Conservation (phyloP, 495 filamentous ascomycete species). For the Saxophila tyrrhenica region DNA sequence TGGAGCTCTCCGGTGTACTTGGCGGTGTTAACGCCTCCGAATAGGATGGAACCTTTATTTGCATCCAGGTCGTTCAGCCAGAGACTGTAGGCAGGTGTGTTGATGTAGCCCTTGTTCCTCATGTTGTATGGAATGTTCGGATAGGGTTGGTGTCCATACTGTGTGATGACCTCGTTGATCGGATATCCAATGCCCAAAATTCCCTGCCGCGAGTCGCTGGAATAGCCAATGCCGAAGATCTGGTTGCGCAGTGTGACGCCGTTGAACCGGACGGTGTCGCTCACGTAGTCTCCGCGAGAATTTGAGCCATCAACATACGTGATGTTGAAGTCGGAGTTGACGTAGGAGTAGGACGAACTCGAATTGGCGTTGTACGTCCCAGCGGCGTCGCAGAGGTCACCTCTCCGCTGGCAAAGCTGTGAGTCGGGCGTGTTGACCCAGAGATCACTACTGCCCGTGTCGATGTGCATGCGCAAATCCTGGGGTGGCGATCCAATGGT, state of each 20-base stretch:
- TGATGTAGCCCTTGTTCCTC: conserved; percentile 56
- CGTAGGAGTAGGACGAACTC: conserved; percentile 70
- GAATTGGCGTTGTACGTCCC: conserved; percentile 49
- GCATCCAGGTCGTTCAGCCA: conserved; percentile 74
- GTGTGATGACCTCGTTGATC: conserved; percentile 68
- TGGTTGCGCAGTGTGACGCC: conserved; percentile 47
- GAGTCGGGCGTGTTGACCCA: conserved; percentile 62
- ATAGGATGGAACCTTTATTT: conserved; percentile 68
- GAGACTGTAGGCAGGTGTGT: conserved; percentile 73
- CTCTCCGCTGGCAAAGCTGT: conserved; percentile 39
- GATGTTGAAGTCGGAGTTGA: conserved; percentile 77
- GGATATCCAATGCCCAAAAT: conserved; percentile 89
- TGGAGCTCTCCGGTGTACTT: conserved; percentile 62
- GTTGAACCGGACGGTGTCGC: conserved; percentile 64
- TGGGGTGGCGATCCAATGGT: conserved; percentile 37
- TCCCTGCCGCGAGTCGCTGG: conserved; percentile 58
- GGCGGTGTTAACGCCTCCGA: conserved; percentile 79
- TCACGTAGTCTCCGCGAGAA: conserved; percentile 72
- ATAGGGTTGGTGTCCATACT: conserved; percentile 49
- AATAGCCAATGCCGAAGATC: conserved; percentile 81
- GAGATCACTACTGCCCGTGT: conserved; percentile 68
- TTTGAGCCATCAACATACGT: conserved; percentile 80
- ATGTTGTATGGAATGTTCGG: conserved; percentile 68
- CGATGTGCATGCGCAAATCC: conserved; percentile 34
- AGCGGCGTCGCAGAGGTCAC: conserved; percentile 24